Conservation (phyloP, 495 filamentous ascomycete genomes). For the Tetracladium setigerum region DNA sequence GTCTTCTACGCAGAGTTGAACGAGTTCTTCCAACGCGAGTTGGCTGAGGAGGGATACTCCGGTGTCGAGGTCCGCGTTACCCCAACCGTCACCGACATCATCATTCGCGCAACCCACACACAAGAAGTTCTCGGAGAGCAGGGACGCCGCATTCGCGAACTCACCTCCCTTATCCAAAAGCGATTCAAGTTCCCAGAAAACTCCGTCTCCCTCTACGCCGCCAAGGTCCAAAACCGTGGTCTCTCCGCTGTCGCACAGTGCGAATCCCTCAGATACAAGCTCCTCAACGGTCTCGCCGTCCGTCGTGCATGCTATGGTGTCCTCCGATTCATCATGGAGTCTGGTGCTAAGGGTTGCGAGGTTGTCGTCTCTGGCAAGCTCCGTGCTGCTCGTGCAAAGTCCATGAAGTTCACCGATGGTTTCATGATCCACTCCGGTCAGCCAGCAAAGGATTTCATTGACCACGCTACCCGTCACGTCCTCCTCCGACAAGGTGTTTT, state of each 20-base stretch:
- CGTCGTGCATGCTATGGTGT: constrained; percentile 99
- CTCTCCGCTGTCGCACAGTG: constrained; percentile 99
- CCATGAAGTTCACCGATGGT: constrained; percentile 99
- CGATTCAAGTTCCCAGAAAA: constrained; percentile 99
- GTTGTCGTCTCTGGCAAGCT: constrained; percentile 99
- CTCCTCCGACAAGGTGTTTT: constrained; percentile 98
- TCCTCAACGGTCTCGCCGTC: constrained; percentile 97
- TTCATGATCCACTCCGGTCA: constrained; percentile 99
- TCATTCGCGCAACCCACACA: constrained; percentile 99
- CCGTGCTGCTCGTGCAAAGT: constrained; percentile 96
- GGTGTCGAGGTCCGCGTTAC: constrained; percentile 99
- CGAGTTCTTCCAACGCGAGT: constrained; percentile 99
- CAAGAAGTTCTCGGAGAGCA: constrained; percentile 99
- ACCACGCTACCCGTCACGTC: constrained; percentile 95
- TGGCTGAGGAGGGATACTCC: constrained; percentile 99
- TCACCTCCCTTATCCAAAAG: constrained; percentile 99
- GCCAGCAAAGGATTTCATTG: constrained; percentile 98
- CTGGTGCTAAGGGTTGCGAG: constrained; percentile 97
- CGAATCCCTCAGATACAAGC: constrained; percentile 99
- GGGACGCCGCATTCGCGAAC: constrained; percentile 98
- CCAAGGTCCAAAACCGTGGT: constrained; percentile 99
- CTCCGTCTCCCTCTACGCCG: constrained; percentile 98
- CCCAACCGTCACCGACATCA: constrained; percentile 99
- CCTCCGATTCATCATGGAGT: constrained; percentile 99
- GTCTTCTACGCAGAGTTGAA: constrained; percentile 99